Evolutionary conservation across 164 flowering plant species (phyloP).

Genomic region (Santalum album): DNA sequence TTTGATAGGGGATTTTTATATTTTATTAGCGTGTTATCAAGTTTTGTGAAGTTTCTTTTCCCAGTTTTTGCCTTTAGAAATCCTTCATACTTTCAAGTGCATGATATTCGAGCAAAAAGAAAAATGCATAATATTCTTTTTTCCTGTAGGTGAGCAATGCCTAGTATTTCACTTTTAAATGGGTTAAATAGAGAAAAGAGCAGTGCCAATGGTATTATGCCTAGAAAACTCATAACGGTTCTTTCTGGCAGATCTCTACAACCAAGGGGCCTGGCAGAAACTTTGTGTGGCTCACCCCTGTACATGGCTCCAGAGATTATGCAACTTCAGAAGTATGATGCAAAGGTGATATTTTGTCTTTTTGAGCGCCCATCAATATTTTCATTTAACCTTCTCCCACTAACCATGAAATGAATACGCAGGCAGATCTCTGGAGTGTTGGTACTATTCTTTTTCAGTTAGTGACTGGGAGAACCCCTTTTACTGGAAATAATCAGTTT

Average conservation of each 20-base stretch:
- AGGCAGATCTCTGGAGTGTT: slow-evolving; percentile 99
- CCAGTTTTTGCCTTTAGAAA: too few relatives aligned
- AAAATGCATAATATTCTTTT: too few relatives aligned
- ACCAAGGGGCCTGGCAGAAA: slow-evolving; percentile 92
- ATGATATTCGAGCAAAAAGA: too few relatives aligned
- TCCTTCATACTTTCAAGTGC: too few relatives aligned
- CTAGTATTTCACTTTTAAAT: too few relatives aligned
- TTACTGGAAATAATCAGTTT: slow-evolving; percentile 79
- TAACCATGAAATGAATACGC: slow-evolving; percentile 30
- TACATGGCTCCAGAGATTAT: slow-evolving; percentile 99
- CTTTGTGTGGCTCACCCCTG: slow-evolving; percentile 97
- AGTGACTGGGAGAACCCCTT: slow-evolving; percentile 89
- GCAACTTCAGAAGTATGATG: slow-evolving; percentile 97
- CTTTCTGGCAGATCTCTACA: slow-evolving; percentile 66
- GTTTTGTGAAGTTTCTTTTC: too few relatives aligned
- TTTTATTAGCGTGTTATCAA: too few relatives aligned
- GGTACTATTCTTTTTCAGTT: slow-evolving; percentile 93
- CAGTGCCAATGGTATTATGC: background rate
- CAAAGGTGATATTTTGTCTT: slow-evolving; percentile 55
- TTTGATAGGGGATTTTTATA: too few relatives aligned
- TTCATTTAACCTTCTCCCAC: slow-evolving; percentile 4
- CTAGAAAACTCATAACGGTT: too few relatives aligned
- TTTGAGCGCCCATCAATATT: too few relatives aligned
- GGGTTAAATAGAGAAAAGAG: too few relatives aligned
- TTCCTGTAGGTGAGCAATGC: too few relatives aligned